Evolutionary conservation across 495 filamentous ascomycete genomes (phyloP).

Genomic region (Alectoria sarmentosa): DNA sequence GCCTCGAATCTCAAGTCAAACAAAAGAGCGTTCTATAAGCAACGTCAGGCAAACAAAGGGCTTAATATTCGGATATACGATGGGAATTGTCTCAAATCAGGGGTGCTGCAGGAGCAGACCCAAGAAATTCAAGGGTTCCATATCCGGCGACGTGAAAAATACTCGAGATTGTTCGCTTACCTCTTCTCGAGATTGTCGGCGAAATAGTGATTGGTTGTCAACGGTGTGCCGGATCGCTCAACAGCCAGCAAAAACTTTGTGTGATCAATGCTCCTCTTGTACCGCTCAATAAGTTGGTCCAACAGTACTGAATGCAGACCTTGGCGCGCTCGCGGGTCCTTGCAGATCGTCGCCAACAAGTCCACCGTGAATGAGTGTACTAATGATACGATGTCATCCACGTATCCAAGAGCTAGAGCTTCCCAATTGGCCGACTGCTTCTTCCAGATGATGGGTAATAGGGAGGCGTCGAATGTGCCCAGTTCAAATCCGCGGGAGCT

Average conservation of each 20-base stretch:
- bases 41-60: background rate
- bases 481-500: constrained; percentile 35
- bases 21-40: background rate
- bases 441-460: constrained; percentile 43
- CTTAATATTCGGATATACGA: background rate
- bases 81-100: background rate
- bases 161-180: constrained; percentile 18
- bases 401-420: constrained; percentile 38
- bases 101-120: background rate
- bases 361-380: constrained; percentile 43
- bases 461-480: constrained; percentile 33
- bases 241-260: constrained; percentile 42
- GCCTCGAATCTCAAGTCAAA: background rate
- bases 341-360: constrained; percentile 34
- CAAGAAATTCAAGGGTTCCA: background rate
- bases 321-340: constrained; percentile 33
- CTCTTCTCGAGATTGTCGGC: constrained; percentile 41
- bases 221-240: constrained; percentile 39
- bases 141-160: background rate
- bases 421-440: constrained; percentile 52
- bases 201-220: constrained; percentile 50
- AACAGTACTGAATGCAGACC: constrained; percentile 37
- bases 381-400: constrained; percentile 38
- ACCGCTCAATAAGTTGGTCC: constrained; percentile 38
- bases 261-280: constrained; percentile 38